These are phyloP conservation scores for Fusarium clavum DNA, from an alignment of 2,329 filamentous ascomycete genomes.

Conservation along the genomic window DNA sequence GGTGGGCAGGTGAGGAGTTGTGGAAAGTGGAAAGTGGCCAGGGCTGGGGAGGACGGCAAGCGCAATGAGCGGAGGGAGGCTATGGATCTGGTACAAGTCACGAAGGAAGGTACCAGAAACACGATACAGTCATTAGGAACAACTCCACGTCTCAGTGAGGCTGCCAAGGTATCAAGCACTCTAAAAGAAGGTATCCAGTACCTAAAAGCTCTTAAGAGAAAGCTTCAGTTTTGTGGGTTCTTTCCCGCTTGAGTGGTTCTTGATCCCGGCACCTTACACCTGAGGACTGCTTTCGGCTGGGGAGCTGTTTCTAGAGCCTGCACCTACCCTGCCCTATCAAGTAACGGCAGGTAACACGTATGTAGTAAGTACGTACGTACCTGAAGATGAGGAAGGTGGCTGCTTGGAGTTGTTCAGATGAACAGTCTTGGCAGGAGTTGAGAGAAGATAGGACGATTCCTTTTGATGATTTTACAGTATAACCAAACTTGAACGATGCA, in stretches of 20 bases:
- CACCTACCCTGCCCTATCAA: slow-evolving; percentile 5
- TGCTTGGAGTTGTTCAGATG: slow-evolving; percentile 9
- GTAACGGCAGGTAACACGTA: not conserved
- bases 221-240: slow-evolving; percentile 39
- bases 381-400: slow-evolving; percentile 24
- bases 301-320: slow-evolving; percentile 20
- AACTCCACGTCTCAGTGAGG: slow-evolving; percentile 7
- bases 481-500: slow-evolving; percentile 7
- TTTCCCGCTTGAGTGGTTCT: slow-evolving; percentile 22
- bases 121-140: slow-evolving; percentile 1
- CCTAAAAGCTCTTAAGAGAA: slow-evolving; percentile 20
- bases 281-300: slow-evolving; percentile 27
- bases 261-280: slow-evolving; percentile 25
- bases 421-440: slow-evolving; percentile 14
- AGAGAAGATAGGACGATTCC: not conserved
- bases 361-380: slow-evolving; percentile 21
- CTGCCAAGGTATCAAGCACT: slow-evolving; percentile 17
- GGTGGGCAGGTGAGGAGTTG: slow-evolving; percentile 42
- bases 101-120: slow-evolving; percentile 34
- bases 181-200: slow-evolving; percentile 23
- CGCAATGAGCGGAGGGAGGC: slow-evolving; percentile 31
- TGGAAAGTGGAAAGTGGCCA: slow-evolving; percentile 47
- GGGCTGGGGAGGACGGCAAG: slow-evolving; percentile 43
- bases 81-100: slow-evolving; percentile 29
- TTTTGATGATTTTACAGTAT: slow-evolving; percentile 6